Evolutionary conservation across 306 rosid species (phyloP).

Genomic region (Inga laurina): DNA sequence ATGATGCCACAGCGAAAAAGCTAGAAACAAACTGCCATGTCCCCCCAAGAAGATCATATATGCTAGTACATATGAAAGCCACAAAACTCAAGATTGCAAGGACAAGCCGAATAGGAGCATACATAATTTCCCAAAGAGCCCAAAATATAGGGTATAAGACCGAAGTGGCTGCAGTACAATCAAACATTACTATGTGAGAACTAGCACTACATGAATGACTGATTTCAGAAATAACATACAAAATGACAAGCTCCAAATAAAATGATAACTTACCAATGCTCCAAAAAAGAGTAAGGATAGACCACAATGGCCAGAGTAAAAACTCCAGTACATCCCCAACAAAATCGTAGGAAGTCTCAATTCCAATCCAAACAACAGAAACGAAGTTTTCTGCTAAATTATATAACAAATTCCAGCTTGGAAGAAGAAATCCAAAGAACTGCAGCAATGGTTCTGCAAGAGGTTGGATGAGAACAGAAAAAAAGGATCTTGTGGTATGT

Average conservation of each 20-base stretch:
- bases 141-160: constrained; percentile 70
- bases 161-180: constrained; percentile 60
- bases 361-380: constrained; percentile 65
- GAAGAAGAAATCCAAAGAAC: constrained; percentile 71
- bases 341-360: constrained; percentile 52
- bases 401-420: constrained; percentile 54
- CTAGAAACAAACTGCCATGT: constrained; percentile 60
- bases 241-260: constrained; percentile 26
- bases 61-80: constrained; percentile 43
- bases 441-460: constrained; percentile 57
- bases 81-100: constrained; percentile 53
- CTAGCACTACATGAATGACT: constrained; percentile 15
- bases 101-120: constrained; percentile 71
- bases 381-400: constrained; percentile 52
- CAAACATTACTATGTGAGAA: constrained; percentile 28
- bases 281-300: constrained; percentile 56
- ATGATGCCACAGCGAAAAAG: constrained; percentile 64
- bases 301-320: constrained; percentile 73
- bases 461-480: constrained; percentile 80
- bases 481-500: constrained; percentile 62
- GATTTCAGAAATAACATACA: constrained; percentile 3
- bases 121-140: constrained; percentile 72
- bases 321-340: constrained; percentile 67
- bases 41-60: constrained; percentile 47
- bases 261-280: constrained; percentile 69